These are phyloP conservation scores for Xylariaceae sp. DNA, from an alignment of 2,329 filamentous ascomycete genomes.

Conservation along the genomic window DNA sequence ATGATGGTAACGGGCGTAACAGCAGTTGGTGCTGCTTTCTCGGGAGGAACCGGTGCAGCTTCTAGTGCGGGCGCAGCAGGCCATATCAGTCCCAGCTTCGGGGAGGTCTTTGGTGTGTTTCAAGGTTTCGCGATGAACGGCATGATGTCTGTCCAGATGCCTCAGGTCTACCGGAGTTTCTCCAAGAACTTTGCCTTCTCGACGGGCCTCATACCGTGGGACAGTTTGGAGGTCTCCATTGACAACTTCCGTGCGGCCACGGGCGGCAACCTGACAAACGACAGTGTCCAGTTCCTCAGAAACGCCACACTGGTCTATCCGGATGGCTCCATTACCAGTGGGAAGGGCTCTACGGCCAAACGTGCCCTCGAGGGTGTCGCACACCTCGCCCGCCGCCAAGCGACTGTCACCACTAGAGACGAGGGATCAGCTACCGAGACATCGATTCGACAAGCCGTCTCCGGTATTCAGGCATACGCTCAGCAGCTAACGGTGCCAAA, in stretches of 20 bases:
- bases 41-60: conserved; percentile 56
- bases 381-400: conserved; percentile 56
- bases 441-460: conserved; percentile 56
- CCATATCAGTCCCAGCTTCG: conserved; percentile 79
- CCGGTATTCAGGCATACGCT: conserved; percentile 80
- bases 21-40: conserved; percentile 64
- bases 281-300: conserved; percentile 73
- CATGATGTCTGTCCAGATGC: conserved; percentile 91
- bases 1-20: conserved; percentile 73
- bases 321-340: conserved; percentile 56
- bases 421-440: conserved; percentile 28
- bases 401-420: conserved; percentile 37
- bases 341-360: conserved; percentile 50
- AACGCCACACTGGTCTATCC: conserved; percentile 76
- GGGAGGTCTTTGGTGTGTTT: conserved; percentile 85
- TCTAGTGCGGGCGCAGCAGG: conserved; percentile 60
- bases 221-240: conserved; percentile 76
- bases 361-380: conserved; percentile 55
- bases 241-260: conserved; percentile 80
- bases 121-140: conserved; percentile 94
- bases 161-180: conserved; percentile 85
- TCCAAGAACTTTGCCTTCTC: conserved; percentile 93
- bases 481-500: conserved; percentile 83
- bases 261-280: conserved; percentile 82
- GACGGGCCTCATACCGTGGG: conserved; percentile 81